Evolutionary conservation across 2,329 filamentous ascomycete genomes (phyloP).

Genomic region (Fusarium nodosum): DNA sequence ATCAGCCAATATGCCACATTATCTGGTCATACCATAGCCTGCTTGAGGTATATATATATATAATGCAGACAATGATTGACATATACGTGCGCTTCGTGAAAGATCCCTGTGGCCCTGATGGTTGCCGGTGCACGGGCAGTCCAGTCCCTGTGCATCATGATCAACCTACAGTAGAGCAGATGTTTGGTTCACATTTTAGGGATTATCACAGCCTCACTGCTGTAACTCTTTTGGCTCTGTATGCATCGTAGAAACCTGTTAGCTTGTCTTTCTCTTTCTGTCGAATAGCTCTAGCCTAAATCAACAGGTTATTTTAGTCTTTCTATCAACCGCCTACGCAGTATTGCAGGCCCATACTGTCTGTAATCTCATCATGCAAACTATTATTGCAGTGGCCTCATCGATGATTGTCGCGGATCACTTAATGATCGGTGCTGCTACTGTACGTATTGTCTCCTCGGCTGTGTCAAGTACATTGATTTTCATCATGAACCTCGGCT

Average conservation of each 20-base stretch:
- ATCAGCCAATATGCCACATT: background rate
- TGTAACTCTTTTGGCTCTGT: background rate
- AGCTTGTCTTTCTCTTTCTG: background rate
- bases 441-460: constrained; percentile 9
- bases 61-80: background rate
- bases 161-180: background rate
- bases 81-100: background rate
- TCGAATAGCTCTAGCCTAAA: background rate
- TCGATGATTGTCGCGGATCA: background rate
- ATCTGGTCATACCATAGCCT: background rate
- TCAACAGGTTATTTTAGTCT: background rate
- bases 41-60: background rate
- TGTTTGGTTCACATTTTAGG: background rate
- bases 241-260: background rate
- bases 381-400: background rate
- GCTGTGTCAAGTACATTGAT: constrained; percentile 15
- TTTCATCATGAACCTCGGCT: constrained; percentile 18
- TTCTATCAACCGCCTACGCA: background rate
- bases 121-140: background rate
- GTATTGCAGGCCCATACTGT: background rate
- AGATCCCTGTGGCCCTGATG: constrained; percentile 7
- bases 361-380: constrained; percentile 5
- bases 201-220: background rate
- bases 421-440: background rate
- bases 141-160: background rate